These are phyloP conservation scores for Salvia sclarea DNA, from an alignment of 305 asterid genomes.

Conservation along the genomic window DNA sequence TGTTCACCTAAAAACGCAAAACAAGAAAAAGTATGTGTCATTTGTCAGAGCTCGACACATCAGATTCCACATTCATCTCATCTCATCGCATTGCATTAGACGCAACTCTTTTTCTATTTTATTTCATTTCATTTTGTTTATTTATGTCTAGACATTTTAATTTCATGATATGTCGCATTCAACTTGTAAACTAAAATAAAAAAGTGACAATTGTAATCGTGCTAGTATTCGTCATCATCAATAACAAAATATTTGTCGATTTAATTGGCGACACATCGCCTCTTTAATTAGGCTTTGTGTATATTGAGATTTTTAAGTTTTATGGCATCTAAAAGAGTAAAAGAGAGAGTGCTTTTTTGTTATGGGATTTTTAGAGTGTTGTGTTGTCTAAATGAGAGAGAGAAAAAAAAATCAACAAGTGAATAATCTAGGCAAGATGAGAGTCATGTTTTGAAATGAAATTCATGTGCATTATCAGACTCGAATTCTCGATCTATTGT, in stretches of 20 bases:
- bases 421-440: no score
- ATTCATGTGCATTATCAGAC: no score
- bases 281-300: background rate
- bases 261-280: background rate
- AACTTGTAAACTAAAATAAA: constrained; percentile 1
- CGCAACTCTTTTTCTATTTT: background rate
- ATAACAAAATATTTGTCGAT: background rate
- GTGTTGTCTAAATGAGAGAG: no score
- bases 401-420: no score
- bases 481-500: no score
- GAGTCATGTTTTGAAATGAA: no score
- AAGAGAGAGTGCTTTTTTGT: no score
- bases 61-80: constrained; percentile 8
- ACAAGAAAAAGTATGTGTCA: constrained; percentile 1
- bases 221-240: background rate
- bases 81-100: constrained; percentile 5
- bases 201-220: background rate
- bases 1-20: constrained; percentile 30
- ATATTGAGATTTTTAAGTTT: background rate
- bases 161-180: constrained; percentile 19
- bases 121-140: no score
- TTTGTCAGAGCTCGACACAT: constrained; percentile 20
- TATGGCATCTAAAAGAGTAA: background rate
- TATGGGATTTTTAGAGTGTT: no score
- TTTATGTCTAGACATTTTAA: background rate